Evolutionary conservation across 2,329 filamentous ascomycete genomes (phyloP), one percentile per base, ranked within the genome.

Genomic region (Hypoxylon sp.): DNA sequence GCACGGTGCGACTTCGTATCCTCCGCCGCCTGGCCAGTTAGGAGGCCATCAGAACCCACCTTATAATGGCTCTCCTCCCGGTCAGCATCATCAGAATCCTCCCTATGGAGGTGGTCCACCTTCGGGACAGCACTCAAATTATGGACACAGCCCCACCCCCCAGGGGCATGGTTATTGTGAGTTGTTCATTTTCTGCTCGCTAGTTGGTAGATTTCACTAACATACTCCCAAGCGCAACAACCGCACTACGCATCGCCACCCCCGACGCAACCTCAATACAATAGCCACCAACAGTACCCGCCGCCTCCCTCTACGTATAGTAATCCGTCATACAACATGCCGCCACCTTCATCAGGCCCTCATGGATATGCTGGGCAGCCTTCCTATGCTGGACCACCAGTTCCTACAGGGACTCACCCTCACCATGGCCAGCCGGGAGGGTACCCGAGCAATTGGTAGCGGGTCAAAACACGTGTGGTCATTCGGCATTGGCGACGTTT

Each of bases 381-480:
- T 51, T 65, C 75, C n/a, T 79, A 79, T 39, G 69, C 70, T 31
- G 75, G 70, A 5, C 69, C 75, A 21, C 69, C 77, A 15, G 64
- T 73, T 39, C 74, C 74, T 53, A 54, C 69, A 15, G 75, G 71
- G 17, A 72, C 71, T 11, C 73, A 76, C 55, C 72, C 76, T 32
- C 75, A 74, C 48, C 75, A 78, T 46, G 72, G 65, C 3, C 75
- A 76, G 39, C 74, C 74, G 31, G 78, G 78, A 71, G 79, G 75
- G 31, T 81, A 81, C 60, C 77, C 77, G 8, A 74, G 75, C 13
- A 75, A 73, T 58, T 79, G 77, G 74, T 79, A 75, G 37, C 6
- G 54, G 37, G 53, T 32, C 15, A 56, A 53, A 21, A 13, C 19
- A n/a, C 32, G 24, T 53, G 31, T 11, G 31, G n/a, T 35, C 21